Evolutionary conservation across 306 rosid species (phyloP).

Genomic region (Cucumis hystrix): DNA sequence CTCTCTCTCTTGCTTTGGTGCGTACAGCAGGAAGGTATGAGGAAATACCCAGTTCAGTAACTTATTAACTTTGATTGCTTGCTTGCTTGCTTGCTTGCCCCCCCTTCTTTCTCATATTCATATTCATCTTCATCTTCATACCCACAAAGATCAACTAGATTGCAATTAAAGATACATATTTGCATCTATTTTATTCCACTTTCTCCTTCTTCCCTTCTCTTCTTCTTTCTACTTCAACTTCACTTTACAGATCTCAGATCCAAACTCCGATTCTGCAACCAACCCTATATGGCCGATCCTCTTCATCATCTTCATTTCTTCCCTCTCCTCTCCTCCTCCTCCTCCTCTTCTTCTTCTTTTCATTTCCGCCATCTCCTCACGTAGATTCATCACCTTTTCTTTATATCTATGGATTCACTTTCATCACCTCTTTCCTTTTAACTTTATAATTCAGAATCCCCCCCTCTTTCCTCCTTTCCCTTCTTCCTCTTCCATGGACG

Average conservation of each 20-base stretch:
- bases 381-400: neutral
- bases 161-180: too few relatives aligned
- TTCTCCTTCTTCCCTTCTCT: neutral
- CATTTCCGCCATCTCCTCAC: neutral
- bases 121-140: too few relatives aligned
- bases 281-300: neutral
- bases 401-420: neutral
- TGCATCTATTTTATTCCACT: too few relatives aligned
- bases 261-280: neutral
- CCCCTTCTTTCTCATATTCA: too few relatives aligned
- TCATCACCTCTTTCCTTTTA: neutral
- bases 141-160: too few relatives aligned
- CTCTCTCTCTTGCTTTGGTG: neutral
- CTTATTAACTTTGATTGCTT: too few relatives aligned
- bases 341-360: neutral
- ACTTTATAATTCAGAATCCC: too few relatives aligned
- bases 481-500: conserved; percentile 32
- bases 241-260: neutral
- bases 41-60: neutral
- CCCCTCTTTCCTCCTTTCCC: neutral
- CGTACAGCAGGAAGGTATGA: neutral
- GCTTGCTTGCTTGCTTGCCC: too few relatives aligned
- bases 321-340: neutral
- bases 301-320: neutral
- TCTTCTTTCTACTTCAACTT: neutral